Evolutionary conservation across 2,329 filamentous ascomycete species (phyloP).

Genomic region (Ascomycota sp.): DNA sequence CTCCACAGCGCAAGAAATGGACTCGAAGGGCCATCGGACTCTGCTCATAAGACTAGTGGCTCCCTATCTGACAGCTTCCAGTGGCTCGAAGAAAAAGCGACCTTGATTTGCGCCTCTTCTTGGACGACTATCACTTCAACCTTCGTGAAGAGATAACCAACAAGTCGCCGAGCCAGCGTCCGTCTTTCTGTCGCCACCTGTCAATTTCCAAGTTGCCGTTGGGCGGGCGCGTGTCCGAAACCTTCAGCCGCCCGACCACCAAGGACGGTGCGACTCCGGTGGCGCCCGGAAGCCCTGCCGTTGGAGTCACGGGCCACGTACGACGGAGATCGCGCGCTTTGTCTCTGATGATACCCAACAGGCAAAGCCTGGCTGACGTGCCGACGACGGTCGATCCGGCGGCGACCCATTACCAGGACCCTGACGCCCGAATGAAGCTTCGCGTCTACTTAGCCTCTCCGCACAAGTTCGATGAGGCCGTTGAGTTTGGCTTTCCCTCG

Average conservation of each 20-base stretch:
- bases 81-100: constrained; percentile 55
- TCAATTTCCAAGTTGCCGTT: constrained; percentile 50
- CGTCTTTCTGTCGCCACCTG: constrained; percentile 49
- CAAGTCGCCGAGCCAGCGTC: constrained; percentile 21
- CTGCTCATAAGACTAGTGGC: too few species aligned
- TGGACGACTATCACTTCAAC: constrained; percentile 52
- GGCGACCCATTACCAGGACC: constrained; percentile 75
- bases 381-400: constrained; percentile 37
- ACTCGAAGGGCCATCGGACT: too few species aligned
- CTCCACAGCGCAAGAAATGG: too few species aligned
- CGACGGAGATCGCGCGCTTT: constrained; percentile 33
- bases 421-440: constrained; percentile 69
- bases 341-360: constrained; percentile 29
- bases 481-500: constrained; percentile 81
- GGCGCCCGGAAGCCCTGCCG: constrained; percentile 6
- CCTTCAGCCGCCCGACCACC: constrained; percentile 24
- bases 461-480: constrained; percentile 86
- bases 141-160: constrained; percentile 27
- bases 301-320: constrained; percentile 14
- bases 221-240: constrained; percentile 27
- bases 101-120: constrained; percentile 42
- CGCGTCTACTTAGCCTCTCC: constrained; percentile 72
- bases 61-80: constrained; percentile 47
- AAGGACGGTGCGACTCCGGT: constrained; percentile 16
- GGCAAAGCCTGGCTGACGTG: constrained; percentile 12